These are phyloP conservation scores for Talaromyces ruber DNA, from an alignment of 495 filamentous ascomycete species.

Conservation along the genomic window DNA sequence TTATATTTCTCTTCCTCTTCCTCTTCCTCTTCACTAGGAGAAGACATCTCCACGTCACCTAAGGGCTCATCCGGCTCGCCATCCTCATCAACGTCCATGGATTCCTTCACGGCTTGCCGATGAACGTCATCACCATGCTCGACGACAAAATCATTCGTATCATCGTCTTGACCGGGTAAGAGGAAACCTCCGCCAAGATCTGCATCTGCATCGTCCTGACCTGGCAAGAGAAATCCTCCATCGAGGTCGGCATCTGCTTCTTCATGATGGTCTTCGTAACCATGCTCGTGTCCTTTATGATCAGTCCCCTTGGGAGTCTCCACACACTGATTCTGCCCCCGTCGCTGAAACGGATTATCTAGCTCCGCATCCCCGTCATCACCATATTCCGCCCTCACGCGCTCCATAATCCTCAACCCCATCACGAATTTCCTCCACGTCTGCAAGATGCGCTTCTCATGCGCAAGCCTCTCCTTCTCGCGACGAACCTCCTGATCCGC, in stretches of 20 bases:
- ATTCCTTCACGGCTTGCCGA: background rate
- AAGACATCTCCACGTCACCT: background rate
- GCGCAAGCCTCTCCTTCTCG: slow-evolving; percentile 74
- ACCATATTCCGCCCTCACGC: slow-evolving; percentile 74
- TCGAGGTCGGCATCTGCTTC: slow-evolving; percentile 19
- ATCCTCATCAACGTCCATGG: background rate
- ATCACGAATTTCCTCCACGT: slow-evolving; percentile 84
- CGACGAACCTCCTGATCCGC: slow-evolving; percentile 72
- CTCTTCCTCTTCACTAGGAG: background rate
- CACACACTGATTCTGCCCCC: slow-evolving; percentile 1
- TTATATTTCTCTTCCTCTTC: slow-evolving; percentile 1
- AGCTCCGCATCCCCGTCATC: slow-evolving; percentile 25
- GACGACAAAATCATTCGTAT: slow-evolving; percentile 3
- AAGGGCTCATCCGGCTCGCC: background rate
- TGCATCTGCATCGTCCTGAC: slow-evolving; percentile 11
- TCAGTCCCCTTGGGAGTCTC: background rate
- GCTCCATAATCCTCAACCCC: slow-evolving; percentile 72
- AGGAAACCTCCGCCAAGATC: slow-evolving; percentile 30
- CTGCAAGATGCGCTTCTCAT: slow-evolving; percentile 61
- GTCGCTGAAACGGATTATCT: slow-evolving; percentile 27
- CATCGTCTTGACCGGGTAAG: slow-evolving; percentile 18
- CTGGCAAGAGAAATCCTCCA: slow-evolving; percentile 26
- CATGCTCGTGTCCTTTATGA: background rate
- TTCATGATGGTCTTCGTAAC: background rate
- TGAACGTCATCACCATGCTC: background rate